These are phyloP conservation scores for Trichophyton equinum DNA, from an alignment of 2,329 filamentous ascomycete species.

Conservation along the genomic window DNA sequence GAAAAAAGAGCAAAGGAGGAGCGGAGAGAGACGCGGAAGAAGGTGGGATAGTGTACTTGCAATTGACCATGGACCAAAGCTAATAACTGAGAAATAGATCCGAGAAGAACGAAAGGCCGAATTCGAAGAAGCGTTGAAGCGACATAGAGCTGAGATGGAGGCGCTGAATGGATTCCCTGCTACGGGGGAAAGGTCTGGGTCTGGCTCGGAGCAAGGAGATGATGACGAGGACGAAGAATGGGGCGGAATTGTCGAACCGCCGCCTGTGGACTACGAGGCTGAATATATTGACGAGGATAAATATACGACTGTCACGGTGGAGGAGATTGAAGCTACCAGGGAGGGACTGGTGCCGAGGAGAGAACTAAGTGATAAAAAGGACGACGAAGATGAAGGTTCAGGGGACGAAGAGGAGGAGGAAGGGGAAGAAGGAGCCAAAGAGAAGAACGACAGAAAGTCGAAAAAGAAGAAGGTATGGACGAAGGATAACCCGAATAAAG, in stretches of 20 bases:
- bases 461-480: slow-evolving; percentile 36
- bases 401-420: slow-evolving; percentile 20
- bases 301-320: slow-evolving; percentile 88
- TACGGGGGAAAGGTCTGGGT: neutral
- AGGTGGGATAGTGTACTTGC: slow-evolving; percentile 42
- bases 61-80: neutral
- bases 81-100: slow-evolving; percentile 42
- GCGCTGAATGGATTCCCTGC: slow-evolving; percentile 40
- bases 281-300: slow-evolving; percentile 95
- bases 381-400: slow-evolving; percentile 13
- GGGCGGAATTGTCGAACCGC: slow-evolving; percentile 47
- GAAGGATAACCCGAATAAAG: slow-evolving; percentile 38
- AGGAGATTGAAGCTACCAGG: slow-evolving; percentile 68
- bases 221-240: slow-evolving; percentile 44
- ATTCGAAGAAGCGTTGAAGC: slow-evolving; percentile 66
- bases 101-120: slow-evolving; percentile 71
- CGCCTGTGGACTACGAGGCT: slow-evolving; percentile 63
- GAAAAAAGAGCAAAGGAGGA: slow-evolving; percentile 66
- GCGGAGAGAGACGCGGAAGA: slow-evolving; percentile 57
- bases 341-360: slow-evolving; percentile 51
- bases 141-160: slow-evolving; percentile 58
- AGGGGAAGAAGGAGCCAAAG: slow-evolving; percentile 14
- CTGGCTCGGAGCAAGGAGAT: slow-evolving; percentile 10
- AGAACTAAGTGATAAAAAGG: slow-evolving; percentile 18
- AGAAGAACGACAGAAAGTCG: slow-evolving; percentile 15